Percentiles rank a stretch among this genome's conserved stretches.
Evolutionary conservation across 768 basidiomycete genomes (phyloP).

Genomic region (Podaxis rugospora): DNA sequence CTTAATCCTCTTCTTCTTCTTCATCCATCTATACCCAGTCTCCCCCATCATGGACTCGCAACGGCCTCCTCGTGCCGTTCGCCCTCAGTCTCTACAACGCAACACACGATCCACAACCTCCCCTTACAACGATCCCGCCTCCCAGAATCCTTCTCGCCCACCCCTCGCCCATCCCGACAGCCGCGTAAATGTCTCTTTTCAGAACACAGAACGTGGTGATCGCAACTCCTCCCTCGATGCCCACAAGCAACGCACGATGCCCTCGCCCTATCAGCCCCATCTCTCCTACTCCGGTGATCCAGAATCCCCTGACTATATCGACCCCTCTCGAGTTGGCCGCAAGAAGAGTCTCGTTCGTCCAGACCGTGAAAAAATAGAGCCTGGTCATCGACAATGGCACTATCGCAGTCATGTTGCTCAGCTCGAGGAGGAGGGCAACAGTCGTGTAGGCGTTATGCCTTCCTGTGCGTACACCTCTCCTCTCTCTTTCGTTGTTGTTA

Average conservation of each 20-base stretch:
- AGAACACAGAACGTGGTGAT: slow-evolving; percentile 66
- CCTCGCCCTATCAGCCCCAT: slow-evolving; percentile 38
- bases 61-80: slow-evolving; percentile 52
- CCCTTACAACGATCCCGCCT: slow-evolving; percentile 28
- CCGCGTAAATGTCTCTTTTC: slow-evolving; percentile 59
- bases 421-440: slow-evolving; percentile 63
- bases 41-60: slow-evolving; percentile 28
- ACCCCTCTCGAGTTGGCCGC: slow-evolving; percentile 54
- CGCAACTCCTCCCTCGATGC: slow-evolving; percentile 54
- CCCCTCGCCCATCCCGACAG: slow-evolving; percentile 30
- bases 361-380: slow-evolving; percentile 95
- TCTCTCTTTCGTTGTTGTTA: slow-evolving; percentile 14
- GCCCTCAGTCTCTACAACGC: slow-evolving; percentile 39
- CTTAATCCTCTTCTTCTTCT: slow-evolving; percentile 7
- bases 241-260: slow-evolving; percentile 44
- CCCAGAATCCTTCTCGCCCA: slow-evolving; percentile 20
- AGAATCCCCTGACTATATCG: slow-evolving; percentile 37
- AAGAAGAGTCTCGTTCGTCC: slow-evolving; percentile 93
- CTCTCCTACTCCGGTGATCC: slow-evolving; percentile 26
- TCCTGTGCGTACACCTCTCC: slow-evolving; percentile 59
- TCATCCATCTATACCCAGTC: slow-evolving; percentile 5
- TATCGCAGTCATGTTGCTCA: slow-evolving; percentile 85
- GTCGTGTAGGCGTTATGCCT: slow-evolving; percentile 66
- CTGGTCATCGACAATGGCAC: slow-evolving; percentile 90
- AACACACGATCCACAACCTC: slow-evolving; percentile 32